Base-by-base conservation (phyloP, 805 yeast genomes). In the Kregervanrija fluxuum region DNA sequence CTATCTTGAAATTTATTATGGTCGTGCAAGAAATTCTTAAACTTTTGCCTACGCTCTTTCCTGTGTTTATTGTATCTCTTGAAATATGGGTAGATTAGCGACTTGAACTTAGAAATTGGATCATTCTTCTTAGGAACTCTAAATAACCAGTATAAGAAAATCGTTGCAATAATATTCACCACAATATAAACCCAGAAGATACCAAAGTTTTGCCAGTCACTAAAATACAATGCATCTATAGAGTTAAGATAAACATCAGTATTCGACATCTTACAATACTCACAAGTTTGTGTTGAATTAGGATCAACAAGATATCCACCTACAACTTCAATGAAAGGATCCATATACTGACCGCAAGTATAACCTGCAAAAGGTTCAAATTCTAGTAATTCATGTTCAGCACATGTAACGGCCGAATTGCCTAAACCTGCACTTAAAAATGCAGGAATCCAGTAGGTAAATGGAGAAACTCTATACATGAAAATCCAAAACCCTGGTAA, bases 391-490 rank as follows among this genome's bases (percentile, higher is more conserved):
- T 81, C 87, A 35, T 56, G 58, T 1, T 50, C 51, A 2, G 79
- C 47, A 60, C 87, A 81, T 0, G 44, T 47, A 35, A 79, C 75
- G 0, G 48, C 42, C 12, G 66, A 63, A 44, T 72, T 72, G 17
- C 78, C 79, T 45, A 80, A 57, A 44, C 78, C 85, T 39, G 71
- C 65, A 28, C 75, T 60, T 40, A 80, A 58, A 50, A 77, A 59
- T 36, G 77, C 83, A 30, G 68, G 67, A 42, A 83, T 66, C 62
- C 79, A 69, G 53, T 81, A 83, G 0, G 85, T 79, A 52, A 80
- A 66, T 8, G 90, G 90, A 11, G 82, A 75, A 14, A 70, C 72
- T 54, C 86, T 69, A 68, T 81, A 82, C 83, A 82, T 75, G 69
- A 80, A 82, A 40, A 75, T 70, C 87, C 88, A 76, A 69, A 84